Evolutionary conservation across 306 rosid genomes (phyloP), one percentile per base, ranked within the genome.

Genomic region (Rosa lucieae): DNA sequence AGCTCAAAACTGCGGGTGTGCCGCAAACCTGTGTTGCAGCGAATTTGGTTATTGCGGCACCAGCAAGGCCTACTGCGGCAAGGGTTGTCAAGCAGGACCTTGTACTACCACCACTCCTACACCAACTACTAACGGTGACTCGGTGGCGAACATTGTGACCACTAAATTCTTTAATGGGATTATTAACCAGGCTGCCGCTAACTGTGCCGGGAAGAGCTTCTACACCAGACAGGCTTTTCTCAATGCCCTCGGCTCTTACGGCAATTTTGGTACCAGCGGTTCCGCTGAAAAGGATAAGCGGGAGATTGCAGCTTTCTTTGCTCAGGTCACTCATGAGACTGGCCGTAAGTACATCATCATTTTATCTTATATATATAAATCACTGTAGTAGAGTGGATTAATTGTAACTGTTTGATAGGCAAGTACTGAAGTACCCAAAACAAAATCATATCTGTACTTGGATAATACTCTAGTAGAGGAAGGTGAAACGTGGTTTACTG

Each of bases 291-390:
- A 71, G 29, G 37, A 79, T 18, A 84, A 84, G 49, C 84, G 81
- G 3, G 84, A 84, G 70, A 72, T 84, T 42, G 87, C 84, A 3
- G 87, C 87, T 46, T 84, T 80, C 76, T 80, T 84, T 39, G 87
- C 84, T 59, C 84, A 84, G 46, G 81, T 71, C 67, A 71, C 87
- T 1, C 79, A 80, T 47, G 87, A 84, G 49, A 80, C 84, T 56
- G 81, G 84, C 61, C 20, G 84, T 80, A 73, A 82, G 82, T 12
- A 18, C 68, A 8, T 12, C 15, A 11, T 29, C 43, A 20, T 0
- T 12, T 48, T 17, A 32, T 32, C 37, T 32, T 32, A 32, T 2
- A 32, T 32, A 32, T 32, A 32, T 32, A 32, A 32, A 32, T 32
- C 37, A 32, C 37, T 2, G 37, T 32, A 32, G 37, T 32, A 32